phyloP scores from a whole-genome alignment of 768 basidiomycete species.

The Boletus tomentosulus region DNA sequence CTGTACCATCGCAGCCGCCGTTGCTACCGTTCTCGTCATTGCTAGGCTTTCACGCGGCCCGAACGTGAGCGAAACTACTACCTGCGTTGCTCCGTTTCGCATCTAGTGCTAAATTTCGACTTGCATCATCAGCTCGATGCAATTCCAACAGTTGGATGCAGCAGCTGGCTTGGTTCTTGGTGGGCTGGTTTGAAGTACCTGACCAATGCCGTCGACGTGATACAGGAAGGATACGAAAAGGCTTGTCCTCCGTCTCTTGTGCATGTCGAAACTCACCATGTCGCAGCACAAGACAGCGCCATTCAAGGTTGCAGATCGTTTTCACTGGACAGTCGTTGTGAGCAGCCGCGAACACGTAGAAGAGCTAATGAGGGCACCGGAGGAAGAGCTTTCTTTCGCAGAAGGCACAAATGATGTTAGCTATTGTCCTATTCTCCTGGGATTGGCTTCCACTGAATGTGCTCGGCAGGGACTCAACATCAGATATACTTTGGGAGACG shows the following conservation, averaged over 20 bases:
- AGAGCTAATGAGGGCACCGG: constrained; percentile 37
- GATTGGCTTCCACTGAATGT: not conserved
- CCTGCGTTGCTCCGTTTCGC: not conserved
- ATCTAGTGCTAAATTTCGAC: not conserved
- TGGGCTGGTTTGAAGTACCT: constrained; percentile 3
- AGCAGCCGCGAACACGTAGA: constrained; percentile 30
- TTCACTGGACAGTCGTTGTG: constrained; percentile 38
- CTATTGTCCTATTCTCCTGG: not conserved
- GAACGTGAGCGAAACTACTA: not conserved
- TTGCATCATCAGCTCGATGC: constrained; percentile 11
- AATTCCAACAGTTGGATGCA: constrained; percentile 29
- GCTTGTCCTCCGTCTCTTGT: constrained; percentile 3
- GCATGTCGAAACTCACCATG: not conserved
- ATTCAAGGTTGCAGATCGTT: constrained; percentile 28
- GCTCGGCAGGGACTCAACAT: constrained; percentile 33
- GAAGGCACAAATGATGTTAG: constrained; percentile 31
- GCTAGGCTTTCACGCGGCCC: not conserved
- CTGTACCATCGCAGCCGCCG: not conserved
- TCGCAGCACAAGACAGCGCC: constrained; percentile 21
- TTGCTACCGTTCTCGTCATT: not conserved
- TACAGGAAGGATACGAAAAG: constrained; percentile 31
- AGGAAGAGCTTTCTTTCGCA: constrained; percentile 31
- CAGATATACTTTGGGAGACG: constrained; percentile 35
- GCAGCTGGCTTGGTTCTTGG: constrained; percentile 26
- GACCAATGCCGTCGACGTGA: constrained; percentile 14